Evolutionary conservation across 2,329 filamentous ascomycete species (phyloP).

Genomic region (Sporothrix luriei): DNA sequence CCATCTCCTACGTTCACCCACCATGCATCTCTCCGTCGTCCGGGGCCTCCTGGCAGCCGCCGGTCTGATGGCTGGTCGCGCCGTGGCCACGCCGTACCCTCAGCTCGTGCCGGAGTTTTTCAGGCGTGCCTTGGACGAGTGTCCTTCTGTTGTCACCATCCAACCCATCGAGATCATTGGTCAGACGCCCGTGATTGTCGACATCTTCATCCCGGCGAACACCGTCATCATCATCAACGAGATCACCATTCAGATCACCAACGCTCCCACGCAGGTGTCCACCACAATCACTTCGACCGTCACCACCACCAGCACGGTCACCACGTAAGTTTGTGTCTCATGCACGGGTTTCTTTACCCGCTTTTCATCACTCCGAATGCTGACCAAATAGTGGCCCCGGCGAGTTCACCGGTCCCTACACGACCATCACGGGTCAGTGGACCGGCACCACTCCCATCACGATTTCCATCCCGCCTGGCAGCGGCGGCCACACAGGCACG

Average conservation of each 20-base stretch:
- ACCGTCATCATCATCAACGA: slow-evolving; percentile 33
- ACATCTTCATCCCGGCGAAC: slow-evolving; percentile 31
- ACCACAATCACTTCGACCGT: slow-evolving; percentile 31
- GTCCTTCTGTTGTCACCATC: slow-evolving; percentile 31
- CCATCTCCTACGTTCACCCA: neutral
- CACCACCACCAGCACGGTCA: slow-evolving; percentile 31
- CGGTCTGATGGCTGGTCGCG: slow-evolving; percentile 26
- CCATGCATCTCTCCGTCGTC: slow-evolving; percentile 25
- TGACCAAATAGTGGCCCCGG: slow-evolving; percentile 1
- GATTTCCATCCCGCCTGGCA: slow-evolving; percentile 31
- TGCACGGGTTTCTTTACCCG: too few relatives aligned
- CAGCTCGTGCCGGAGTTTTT: slow-evolving; percentile 7
- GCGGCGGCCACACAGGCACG: slow-evolving; percentile 30
- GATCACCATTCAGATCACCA: slow-evolving; percentile 32
- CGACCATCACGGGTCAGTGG: slow-evolving; percentile 35
- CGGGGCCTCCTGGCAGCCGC: slow-evolving; percentile 22
- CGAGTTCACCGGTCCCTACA: slow-evolving; percentile 35
- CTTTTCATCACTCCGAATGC: neutral
- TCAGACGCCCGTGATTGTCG: slow-evolving; percentile 28
- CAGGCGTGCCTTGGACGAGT: slow-evolving; percentile 21
- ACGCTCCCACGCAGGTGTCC: slow-evolving; percentile 34
- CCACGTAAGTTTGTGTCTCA: slow-evolving; percentile 28
- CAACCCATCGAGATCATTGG: slow-evolving; percentile 36
- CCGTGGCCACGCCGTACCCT: slow-evolving; percentile 22
- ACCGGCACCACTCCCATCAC: slow-evolving; percentile 33